phyloP scores from a whole-genome alignment of 2,329 filamentous ascomycete species.

The Colletotrichum orchidophilum region DNA sequence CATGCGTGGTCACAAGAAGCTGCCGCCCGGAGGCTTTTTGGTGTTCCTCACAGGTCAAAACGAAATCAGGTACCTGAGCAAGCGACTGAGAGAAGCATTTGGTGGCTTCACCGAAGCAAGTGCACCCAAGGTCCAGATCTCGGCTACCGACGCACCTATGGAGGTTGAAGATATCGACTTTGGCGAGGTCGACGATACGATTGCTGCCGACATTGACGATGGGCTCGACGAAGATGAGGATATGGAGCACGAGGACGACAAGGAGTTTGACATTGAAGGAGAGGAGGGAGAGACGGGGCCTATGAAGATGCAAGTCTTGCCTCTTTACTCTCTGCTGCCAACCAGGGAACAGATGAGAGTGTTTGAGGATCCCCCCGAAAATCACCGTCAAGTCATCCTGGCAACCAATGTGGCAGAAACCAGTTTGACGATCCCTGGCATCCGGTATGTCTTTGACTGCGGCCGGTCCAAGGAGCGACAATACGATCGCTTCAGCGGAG shows the following conservation, averaged over 20 bases:
- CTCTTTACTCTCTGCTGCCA: slow-evolving; percentile 90
- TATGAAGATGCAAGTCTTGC: slow-evolving; percentile 85
- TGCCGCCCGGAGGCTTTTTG: slow-evolving; percentile 89
- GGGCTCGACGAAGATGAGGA: slow-evolving; percentile 66
- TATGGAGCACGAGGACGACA: slow-evolving; percentile 61
- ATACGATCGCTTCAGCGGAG: slow-evolving; percentile 87
- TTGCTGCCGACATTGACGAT: slow-evolving; percentile 68
- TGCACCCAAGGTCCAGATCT: slow-evolving; percentile 76
- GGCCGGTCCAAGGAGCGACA: slow-evolving; percentile 92
- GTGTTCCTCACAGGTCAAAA: slow-evolving; percentile 95
- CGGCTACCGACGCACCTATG: slow-evolving; percentile 79
- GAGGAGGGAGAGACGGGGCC: slow-evolving; percentile 66
- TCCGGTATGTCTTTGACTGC: slow-evolving; percentile 95
- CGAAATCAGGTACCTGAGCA: slow-evolving; percentile 87
- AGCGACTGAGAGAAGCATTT: slow-evolving; percentile 76
- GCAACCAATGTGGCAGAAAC: slow-evolving; percentile 98
- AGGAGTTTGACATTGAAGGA: slow-evolving; percentile 75
- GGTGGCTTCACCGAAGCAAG: slow-evolving; percentile 64
- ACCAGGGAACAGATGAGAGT: slow-evolving; percentile 91
- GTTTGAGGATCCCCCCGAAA: slow-evolving; percentile 85
- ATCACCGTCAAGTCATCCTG: slow-evolving; percentile 84
- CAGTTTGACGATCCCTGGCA: slow-evolving; percentile 93
- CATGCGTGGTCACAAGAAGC: slow-evolving; percentile 84
- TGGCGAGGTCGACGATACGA: slow-evolving; percentile 72
- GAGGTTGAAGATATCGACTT: slow-evolving; percentile 91